phyloP scores from a whole-genome alignment of 1,284 basidiomycete species.

The Cystobasidium sp. region DNA sequence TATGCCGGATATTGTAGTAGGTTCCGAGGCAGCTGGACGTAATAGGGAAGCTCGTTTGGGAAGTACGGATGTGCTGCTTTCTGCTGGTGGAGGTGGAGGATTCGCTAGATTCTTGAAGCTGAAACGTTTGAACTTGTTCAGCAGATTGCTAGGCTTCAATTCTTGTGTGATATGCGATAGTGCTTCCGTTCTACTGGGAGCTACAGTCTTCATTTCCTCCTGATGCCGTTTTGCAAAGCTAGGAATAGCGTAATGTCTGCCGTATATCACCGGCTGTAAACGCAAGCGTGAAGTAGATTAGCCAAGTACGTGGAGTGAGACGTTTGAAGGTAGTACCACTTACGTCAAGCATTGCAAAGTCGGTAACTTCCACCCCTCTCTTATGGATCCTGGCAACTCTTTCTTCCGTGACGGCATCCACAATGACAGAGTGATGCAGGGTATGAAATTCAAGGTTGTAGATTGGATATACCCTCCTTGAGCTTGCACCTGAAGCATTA shows the following conservation, averaged over 20 bases:
- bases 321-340: constrained; percentile 16
- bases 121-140: constrained; percentile 49
- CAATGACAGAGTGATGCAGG: constrained; percentile 85
- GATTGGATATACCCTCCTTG: constrained; percentile 83
- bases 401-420: constrained; percentile 91
- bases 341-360: constrained; percentile 57
- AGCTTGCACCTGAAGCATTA: constrained; percentile 60
- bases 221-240: constrained; percentile 6
- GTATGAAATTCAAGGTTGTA: constrained; percentile 94
- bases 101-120: constrained; percentile 33
- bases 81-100: constrained; percentile 29
- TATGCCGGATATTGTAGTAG: background rate
- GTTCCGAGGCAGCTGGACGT: constrained; percentile 35
- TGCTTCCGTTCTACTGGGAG: background rate
- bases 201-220: background rate
- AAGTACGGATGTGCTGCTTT: background rate
- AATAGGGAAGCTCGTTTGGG: constrained; percentile 23
- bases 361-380: constrained; percentile 64
- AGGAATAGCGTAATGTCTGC: constrained; percentile 15
- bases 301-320: background rate
- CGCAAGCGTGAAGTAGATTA: background rate
- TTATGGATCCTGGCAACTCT: constrained; percentile 89
- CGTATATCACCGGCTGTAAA: constrained; percentile 41
- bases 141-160: constrained; percentile 36
- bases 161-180: constrained; percentile 1